phyloP scores from a whole-genome alignment of 768 basidiomycete genomes.

The Mycena leptocephala region DNA sequence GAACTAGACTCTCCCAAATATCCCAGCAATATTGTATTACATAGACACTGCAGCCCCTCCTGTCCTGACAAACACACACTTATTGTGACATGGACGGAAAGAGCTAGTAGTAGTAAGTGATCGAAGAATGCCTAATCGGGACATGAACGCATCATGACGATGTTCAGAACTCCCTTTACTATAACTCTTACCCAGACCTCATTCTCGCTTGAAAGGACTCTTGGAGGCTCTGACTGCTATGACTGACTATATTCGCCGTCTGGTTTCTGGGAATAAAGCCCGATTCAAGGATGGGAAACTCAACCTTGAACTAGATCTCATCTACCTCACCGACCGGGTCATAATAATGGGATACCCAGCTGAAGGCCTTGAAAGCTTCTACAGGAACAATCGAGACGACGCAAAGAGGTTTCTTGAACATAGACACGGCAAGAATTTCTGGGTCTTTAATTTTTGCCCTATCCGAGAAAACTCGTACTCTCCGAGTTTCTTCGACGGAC shows the following conservation, averaged over 20 bases:
- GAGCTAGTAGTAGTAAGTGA: too few species aligned
- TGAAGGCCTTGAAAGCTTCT: slow-evolving; percentile 81
- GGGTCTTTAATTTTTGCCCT: slow-evolving; percentile 94
- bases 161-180: neutral
- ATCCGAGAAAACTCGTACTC: slow-evolving; percentile 87
- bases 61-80: too few species aligned
- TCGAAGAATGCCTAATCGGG: too few species aligned
- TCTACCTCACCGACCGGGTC: slow-evolving; percentile 81
- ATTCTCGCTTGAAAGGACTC: neutral
- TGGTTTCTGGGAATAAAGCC: slow-evolving; percentile 89
- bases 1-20: too few species aligned
- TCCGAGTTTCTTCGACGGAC: slow-evolving; percentile 74
- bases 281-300: slow-evolving; percentile 80
- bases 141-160: neutral
- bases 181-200: neutral
- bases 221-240: slow-evolving; percentile 51
- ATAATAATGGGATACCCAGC: slow-evolving; percentile 93
- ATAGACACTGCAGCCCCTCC: too few species aligned
- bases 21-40: too few species aligned
- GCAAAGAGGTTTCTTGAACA: slow-evolving; percentile 81
- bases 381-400: slow-evolving; percentile 85
- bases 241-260: slow-evolving; percentile 77
- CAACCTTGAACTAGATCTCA: slow-evolving; percentile 72
- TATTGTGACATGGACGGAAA: too few species aligned
- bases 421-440: slow-evolving; percentile 83